Percentiles rank a stretch among this genome's conserved stretches.
Evolutionary conservation across 176 grass and related monocot genomes (phyloP).

Genomic region (Raddia distichophylla): DNA sequence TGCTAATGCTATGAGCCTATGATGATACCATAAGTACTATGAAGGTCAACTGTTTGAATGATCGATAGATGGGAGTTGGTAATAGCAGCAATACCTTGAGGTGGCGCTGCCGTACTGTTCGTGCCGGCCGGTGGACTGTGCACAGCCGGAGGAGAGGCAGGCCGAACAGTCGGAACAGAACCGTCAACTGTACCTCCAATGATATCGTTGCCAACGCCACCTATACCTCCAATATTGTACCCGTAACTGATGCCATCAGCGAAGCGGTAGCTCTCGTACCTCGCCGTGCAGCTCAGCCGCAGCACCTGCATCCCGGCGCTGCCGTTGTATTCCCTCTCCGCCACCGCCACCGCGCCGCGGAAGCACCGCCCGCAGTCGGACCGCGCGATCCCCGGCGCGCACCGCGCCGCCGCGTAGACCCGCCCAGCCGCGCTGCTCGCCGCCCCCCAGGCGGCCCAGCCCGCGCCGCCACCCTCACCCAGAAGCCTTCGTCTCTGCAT

Average conservation of each 20-base stretch:
- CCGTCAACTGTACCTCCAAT: no score
- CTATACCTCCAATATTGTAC: no score
- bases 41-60: no score
- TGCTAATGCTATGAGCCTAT: no score
- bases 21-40: no score
- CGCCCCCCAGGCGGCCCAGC: neutral
- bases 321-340: neutral
- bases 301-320: slow-evolving; percentile 11
- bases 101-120: no score
- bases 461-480: neutral
- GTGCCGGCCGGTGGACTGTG: no score
- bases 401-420: neutral
- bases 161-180: no score
- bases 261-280: slow-evolving; percentile 33
- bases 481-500: neutral
- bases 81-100: no score
- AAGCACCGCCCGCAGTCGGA: neutral
- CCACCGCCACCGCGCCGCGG: neutral
- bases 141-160: neutral
- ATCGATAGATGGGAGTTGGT: no score
- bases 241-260: no score
- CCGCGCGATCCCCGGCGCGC: neutral
- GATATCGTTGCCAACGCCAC: no score
- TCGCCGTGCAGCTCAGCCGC: slow-evolving; percentile 23
- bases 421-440: neutral